Percentiles rank a stretch among this genome's conserved stretches.
phyloP scores from a whole-genome alignment of 2,329 filamentous ascomycete genomes.

The Aspergillus vadensis region DNA sequence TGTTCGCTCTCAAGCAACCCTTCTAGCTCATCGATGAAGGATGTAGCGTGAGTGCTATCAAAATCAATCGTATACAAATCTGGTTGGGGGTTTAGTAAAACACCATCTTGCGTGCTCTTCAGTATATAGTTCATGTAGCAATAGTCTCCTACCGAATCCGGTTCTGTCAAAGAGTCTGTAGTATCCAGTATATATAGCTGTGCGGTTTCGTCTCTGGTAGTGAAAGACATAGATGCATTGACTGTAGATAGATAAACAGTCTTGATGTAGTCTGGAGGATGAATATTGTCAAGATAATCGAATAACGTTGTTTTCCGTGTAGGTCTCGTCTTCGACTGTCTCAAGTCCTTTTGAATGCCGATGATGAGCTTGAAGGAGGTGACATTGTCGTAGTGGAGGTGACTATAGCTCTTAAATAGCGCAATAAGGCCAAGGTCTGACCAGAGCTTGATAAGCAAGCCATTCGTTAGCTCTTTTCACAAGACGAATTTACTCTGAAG shows the following conservation, averaged over 20 bases:
- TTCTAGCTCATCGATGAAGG: conserved; percentile 4
- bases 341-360: conserved; percentile 21
- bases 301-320: conserved; percentile 22
- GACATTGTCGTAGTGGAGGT: neutral
- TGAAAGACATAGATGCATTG: conserved; percentile 24
- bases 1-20: neutral
- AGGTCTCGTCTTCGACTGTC: neutral
- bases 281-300: conserved; percentile 16
- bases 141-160: neutral
- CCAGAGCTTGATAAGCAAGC: conserved; percentile 31
- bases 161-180: neutral
- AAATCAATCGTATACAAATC: neutral
- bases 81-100: neutral
- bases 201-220: neutral
- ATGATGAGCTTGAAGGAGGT: conserved; percentile 23
- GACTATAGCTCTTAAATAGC: conserved; percentile 22
- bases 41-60: neutral
- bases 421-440: conserved; percentile 31
- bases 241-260: conserved; percentile 25
- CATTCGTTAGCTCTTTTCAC: neutral
- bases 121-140: neutral
- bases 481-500: neutral
- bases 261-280: conserved; percentile 21
- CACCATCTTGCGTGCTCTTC: neutral
- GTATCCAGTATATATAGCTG: neutral